Conservation (phyloP, 2,329 filamentous ascomycete species). For the Hymenoscyphus linearis region DNA sequence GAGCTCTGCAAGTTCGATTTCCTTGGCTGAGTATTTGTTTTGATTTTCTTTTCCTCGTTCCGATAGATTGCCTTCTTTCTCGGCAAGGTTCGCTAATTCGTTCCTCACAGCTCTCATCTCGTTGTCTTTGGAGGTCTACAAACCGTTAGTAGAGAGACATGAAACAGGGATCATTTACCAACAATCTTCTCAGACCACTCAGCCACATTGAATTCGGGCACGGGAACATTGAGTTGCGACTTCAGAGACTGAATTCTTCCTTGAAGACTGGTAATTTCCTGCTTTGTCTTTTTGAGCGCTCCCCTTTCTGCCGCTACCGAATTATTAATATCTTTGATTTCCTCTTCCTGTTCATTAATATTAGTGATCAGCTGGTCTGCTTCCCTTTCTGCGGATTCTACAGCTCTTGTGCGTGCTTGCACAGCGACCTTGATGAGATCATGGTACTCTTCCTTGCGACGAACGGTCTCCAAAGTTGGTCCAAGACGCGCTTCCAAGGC, state of each 20-base stretch:
- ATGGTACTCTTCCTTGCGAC: conserved; percentile 64
- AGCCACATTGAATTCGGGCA: conserved; percentile 59
- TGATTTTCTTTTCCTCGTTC: conserved; percentile 39
- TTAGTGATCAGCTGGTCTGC: conserved; percentile 40
- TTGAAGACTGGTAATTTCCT: conserved; percentile 45
- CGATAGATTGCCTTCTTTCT: conserved; percentile 25
- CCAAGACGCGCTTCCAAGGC: conserved; percentile 55
- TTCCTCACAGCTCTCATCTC: conserved; percentile 46
- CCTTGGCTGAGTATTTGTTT: conserved; percentile 34
- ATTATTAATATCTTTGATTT: conserved; percentile 36
- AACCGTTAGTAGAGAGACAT: conserved; percentile 6
- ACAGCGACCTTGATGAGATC: conserved; percentile 51
- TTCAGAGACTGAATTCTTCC: conserved; percentile 58
- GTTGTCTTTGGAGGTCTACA: conserved; percentile 54
- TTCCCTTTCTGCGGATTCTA: conserved; percentile 49
- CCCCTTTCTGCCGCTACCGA: conserved; percentile 47
- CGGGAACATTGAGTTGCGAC: conserved; percentile 55
- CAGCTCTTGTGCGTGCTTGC: conserved; percentile 45
- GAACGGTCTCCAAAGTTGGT: conserved; percentile 65
- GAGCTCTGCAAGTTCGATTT: conserved; percentile 52
- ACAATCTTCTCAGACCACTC: conserved; percentile 32
- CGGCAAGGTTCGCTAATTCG: conserved; percentile 31
- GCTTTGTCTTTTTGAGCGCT: conserved; percentile 42
- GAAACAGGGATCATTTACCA: background rate
- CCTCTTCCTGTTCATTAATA: conserved; percentile 40